These are phyloP conservation scores for Euphorbia tirucalli DNA, from an alignment of 345 rosid genomes.

Conservation along the genomic window DNA sequence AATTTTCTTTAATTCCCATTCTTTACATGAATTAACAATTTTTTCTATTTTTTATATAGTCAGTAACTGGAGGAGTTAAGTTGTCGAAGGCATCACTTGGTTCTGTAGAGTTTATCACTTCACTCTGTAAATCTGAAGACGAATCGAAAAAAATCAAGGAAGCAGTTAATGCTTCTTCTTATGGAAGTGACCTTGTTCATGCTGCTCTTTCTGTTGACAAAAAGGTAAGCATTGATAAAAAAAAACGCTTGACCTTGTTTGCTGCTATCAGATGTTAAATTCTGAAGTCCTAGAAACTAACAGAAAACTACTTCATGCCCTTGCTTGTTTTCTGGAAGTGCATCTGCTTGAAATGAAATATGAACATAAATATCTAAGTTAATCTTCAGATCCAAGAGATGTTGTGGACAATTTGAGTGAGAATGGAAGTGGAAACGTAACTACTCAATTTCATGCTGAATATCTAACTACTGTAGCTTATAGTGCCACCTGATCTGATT, in stretches of 20 bases:
- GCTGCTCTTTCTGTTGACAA: conserved; percentile 90
- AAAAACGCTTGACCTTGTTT: background rate
- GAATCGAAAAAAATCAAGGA: conserved; percentile 70
- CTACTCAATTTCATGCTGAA: background rate
- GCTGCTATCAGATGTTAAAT: background rate
- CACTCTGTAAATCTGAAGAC: conserved; percentile 68
- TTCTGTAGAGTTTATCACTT: conserved; percentile 86
- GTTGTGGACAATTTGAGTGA: background rate
- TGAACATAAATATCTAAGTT: background rate
- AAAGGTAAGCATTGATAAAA: conserved; percentile 50
- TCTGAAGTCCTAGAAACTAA: background rate
- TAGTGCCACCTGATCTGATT: background rate
- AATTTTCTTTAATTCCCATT: conserved; percentile 20
- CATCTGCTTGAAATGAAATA: background rate
- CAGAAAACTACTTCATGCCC: background rate
- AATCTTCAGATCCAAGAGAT: background rate
- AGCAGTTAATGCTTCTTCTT: conserved; percentile 77
- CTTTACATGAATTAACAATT: conserved; percentile 1
- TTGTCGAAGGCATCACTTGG: conserved; percentile 83
- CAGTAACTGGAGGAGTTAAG: conserved; percentile 53
- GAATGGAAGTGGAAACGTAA: background rate
- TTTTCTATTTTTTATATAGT: conserved; percentile 43
- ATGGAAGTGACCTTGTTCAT: conserved; percentile 80
- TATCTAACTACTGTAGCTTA: background rate
- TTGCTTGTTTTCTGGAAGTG: background rate